Conservation (phyloP, 2,329 filamentous ascomycete species). For the Cyanodermella asteris region DNA sequence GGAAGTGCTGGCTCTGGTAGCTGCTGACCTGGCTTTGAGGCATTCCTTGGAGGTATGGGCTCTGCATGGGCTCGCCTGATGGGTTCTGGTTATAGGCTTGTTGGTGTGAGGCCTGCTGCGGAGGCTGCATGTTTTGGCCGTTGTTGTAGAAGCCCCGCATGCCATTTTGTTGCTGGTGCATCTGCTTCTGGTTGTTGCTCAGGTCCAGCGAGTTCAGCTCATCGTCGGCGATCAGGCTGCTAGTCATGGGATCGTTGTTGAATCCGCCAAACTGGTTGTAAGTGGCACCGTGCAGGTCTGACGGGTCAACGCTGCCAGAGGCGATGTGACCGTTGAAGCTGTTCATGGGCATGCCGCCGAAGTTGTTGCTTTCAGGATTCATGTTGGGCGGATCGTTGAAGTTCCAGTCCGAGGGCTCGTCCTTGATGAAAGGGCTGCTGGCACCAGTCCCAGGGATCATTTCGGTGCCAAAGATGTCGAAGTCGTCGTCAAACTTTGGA, state of each 20-base stretch:
- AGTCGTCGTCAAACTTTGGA: constrained; percentile 17
- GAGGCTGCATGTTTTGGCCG: constrained; percentile 3
- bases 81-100: constrained; percentile 71
- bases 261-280: too few species aligned
- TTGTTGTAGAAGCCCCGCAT: constrained; percentile 3
- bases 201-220: constrained; percentile 51
- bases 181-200: constrained; percentile 12
- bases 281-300: too few species aligned
- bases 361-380: constrained; percentile 26
- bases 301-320: constrained; percentile 54
- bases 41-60: too few species aligned
- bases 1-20: too few species aligned
- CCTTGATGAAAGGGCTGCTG: constrained; percentile 42
- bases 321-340: constrained; percentile 15
- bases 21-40: too few species aligned
- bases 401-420: constrained; percentile 40
- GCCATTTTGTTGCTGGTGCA: too few species aligned
- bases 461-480: constrained; percentile 19
- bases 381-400: constrained; percentile 31
- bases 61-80: constrained; percentile 78
- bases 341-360: background rate
- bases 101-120: too few species aligned
- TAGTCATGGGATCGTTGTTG: too few species aligned
- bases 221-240: constrained; percentile 56
- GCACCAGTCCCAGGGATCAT: constrained; percentile 36